Conservation (phyloP, 495 filamentous ascomycete genomes). For the Penicillium egyptiacum region DNA sequence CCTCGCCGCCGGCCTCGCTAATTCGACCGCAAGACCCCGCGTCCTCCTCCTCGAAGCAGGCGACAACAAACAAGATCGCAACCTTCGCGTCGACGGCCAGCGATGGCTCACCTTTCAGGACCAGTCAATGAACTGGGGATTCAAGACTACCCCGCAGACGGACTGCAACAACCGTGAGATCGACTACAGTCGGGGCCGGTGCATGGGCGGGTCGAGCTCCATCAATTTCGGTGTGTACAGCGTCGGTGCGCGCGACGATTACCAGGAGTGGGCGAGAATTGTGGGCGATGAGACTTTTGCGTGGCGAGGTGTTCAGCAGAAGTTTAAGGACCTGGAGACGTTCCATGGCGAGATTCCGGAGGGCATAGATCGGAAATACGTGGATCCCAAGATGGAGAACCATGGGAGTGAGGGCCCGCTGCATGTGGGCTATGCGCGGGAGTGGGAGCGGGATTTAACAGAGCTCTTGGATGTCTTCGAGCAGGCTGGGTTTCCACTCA, state of each 20-base stretch:
- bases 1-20: constrained; percentile 45
- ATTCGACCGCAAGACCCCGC: constrained; percentile 38
- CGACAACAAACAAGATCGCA: constrained; percentile 44
- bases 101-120: constrained; percentile 48
- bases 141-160: constrained; percentile 53
- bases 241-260: constrained; percentile 55
- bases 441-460: constrained; percentile 48
- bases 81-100: constrained; percentile 48
- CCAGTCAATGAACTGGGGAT: constrained; percentile 53
- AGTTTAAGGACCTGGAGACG: constrained; percentile 50
- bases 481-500: constrained; percentile 44
- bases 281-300: constrained; percentile 39
- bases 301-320: constrained; percentile 44
- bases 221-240: constrained; percentile 61
- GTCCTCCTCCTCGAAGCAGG: constrained; percentile 58
- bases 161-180: constrained; percentile 47
- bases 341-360: constrained; percentile 47
- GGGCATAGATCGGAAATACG: constrained; percentile 36
- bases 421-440: constrained; percentile 41
- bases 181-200: constrained; percentile 55
- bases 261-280: constrained; percentile 50
- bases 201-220: constrained; percentile 57
- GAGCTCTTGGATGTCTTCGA: constrained; percentile 41
- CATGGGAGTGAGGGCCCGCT: constrained; percentile 52
- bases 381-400: constrained; percentile 23